Evolutionary conservation across 2,329 filamentous ascomycete genomes (phyloP), one percentile per base, ranked within the genome.

Genomic region (Emmonsiellopsis sp.): DNA sequence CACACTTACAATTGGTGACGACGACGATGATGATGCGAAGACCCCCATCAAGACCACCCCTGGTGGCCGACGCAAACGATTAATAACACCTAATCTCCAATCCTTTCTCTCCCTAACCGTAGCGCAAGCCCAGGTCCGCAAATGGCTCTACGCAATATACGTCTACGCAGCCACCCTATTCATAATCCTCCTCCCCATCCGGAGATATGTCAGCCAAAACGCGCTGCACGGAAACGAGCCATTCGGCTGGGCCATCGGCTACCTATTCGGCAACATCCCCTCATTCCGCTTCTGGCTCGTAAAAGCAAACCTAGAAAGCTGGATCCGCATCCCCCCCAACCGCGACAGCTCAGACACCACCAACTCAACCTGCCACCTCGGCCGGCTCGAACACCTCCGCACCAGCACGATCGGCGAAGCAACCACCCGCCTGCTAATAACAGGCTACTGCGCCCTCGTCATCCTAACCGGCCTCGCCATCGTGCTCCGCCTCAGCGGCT

Each of bases 211-310:
- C 49, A 72, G 78, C 40, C 70, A 72, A 43, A 76, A 80, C 57
- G 90, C 89, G 11, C 75, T 98, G 1, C 64, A 78, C 36, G 83
- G 82, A 13, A 74, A 83, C 50, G 93, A 98, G 61, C 90, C 93
- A 0, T 81, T 98, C 44, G 88, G 92, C 2, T 98, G 93, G 93
- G 91, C 89, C 0, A 69, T 96, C 9, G 86, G 88, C 2, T 98
- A 98, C 68, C 73, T 96, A 2, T 81, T 97, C 56, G 91, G 92
- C 10, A 87, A 95, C 61, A 65, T 91, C 9, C 77, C 81, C 0
- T 77, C 76, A 63, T 82, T 96, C 60, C 80, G 90, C 27, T 84
- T 86, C 65, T 78, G 86, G 66, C 79, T 92, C 7, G 76, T 88
- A 13, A 79, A 78, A 55, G 77, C 81, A 56, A 82, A 86, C 56